Evolutionary conservation across 352 stramenopile genomes (phyloP).

Genomic region (Globisporangium parvum): DNA sequence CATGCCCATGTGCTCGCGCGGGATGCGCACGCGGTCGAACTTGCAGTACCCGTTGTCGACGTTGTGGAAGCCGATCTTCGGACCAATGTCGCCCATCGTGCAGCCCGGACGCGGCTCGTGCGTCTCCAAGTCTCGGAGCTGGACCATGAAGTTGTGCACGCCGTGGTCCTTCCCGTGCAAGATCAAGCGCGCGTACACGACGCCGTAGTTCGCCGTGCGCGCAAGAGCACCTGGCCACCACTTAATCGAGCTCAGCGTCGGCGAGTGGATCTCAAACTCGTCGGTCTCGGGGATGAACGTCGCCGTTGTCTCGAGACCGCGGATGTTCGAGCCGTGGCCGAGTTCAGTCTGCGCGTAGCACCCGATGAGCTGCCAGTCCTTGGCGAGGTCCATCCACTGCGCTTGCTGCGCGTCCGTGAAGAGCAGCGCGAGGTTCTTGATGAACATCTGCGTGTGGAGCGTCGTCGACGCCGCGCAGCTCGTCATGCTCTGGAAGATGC

Average conservation of each 20-base stretch:
- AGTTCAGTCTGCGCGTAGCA: conserved; percentile 96
- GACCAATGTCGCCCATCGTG: conserved; percentile 56
- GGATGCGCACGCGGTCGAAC: conserved; percentile 87
- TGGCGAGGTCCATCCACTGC: conserved; percentile 9
- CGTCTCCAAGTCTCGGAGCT: conserved; percentile 86
- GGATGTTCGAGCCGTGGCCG: conserved; percentile 91
- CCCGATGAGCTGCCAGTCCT: conserved; percentile 65
- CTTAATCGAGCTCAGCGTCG: conserved; percentile 92
- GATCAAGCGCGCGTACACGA: conserved; percentile 87
- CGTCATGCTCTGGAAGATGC: conserved; percentile 38
- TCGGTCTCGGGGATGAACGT: conserved; percentile 34
- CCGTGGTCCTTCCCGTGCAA: conserved; percentile 78
- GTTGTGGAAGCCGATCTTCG: conserved; percentile 84
- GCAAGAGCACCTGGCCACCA: conserved; percentile 95
- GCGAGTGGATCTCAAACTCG: conserved; percentile 94
- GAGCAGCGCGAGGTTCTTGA: conserved; percentile 37
- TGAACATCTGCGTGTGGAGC: conserved; percentile 72
- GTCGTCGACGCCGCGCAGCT: conserved; percentile 48
- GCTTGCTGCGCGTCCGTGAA: neutral
- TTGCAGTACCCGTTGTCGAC: conserved; percentile 91
- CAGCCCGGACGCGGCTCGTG: conserved; percentile 45
- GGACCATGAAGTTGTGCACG: conserved; percentile 97
- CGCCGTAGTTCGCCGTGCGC: conserved; percentile 90
- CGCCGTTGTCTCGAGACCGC: conserved; percentile 89
- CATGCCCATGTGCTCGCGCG: conserved; percentile 60